Evolutionary conservation across 2,329 filamentous ascomycete species (phyloP).

Genomic region (Colletotrichum karsti): DNA sequence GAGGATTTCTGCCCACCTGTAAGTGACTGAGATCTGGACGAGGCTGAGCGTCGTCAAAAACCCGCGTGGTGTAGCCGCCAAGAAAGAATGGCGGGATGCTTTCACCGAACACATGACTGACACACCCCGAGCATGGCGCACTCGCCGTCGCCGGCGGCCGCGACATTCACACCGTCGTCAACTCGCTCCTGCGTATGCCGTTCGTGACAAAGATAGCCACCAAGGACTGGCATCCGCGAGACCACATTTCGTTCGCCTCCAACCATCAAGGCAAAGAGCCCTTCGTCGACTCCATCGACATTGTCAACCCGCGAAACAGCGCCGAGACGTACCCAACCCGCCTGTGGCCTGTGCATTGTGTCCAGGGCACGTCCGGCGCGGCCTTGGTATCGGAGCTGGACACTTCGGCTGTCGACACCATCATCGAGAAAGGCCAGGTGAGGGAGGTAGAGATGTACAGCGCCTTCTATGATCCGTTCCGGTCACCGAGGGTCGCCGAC

Average conservation of each 20-base stretch:
- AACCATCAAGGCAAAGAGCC: constrained; percentile 77
- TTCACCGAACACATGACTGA: background rate
- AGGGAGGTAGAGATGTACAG: constrained; percentile 90
- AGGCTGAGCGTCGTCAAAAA: no score
- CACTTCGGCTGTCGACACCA: constrained; percentile 61
- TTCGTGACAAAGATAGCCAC: constrained; percentile 83
- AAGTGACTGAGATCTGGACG: constrained; percentile 42
- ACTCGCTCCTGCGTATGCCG: constrained; percentile 75
- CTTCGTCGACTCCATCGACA: constrained; percentile 70
- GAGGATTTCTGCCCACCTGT: constrained; percentile 95
- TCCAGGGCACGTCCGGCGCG: constrained; percentile 77
- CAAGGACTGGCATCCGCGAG: constrained; percentile 87
- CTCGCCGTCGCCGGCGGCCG: constrained; percentile 82
- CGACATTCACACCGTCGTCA: constrained; percentile 74
- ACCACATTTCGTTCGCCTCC: constrained; percentile 88
- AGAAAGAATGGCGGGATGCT: background rate
- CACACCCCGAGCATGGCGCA: constrained; percentile 73
- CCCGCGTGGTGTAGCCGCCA: background rate
- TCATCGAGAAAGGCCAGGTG: constrained; percentile 83
- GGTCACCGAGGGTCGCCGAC: constrained; percentile 64
- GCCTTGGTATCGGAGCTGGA: constrained; percentile 79
- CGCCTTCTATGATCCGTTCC: constrained; percentile 86
- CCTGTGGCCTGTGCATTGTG: constrained; percentile 92
- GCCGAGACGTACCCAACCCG: constrained; percentile 70
- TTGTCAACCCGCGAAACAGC: constrained; percentile 73